Evolutionary conservation across 164 flowering plant genomes (phyloP).

Genomic region (Litsea cubeba): DNA sequence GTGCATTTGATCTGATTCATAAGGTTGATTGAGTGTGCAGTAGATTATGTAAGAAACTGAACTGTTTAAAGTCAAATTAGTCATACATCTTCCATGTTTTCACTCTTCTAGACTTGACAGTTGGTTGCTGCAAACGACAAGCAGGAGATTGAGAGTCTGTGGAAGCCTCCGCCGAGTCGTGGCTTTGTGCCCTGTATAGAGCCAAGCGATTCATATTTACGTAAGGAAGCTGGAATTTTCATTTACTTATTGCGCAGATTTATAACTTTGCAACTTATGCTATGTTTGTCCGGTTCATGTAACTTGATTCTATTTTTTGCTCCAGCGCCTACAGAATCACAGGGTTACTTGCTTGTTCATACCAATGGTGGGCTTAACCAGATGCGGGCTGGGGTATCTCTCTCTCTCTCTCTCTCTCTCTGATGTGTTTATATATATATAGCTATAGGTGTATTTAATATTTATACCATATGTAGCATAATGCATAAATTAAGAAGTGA

Average conservation of each 20-base stretch:
- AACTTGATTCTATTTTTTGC: constrained; percentile 2
- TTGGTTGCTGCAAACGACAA: constrained; percentile 46
- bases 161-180: constrained; percentile 80
- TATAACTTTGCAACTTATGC: background rate
- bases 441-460: background rate
- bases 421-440: background rate
- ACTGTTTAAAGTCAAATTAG: constrained; percentile 23
- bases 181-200: constrained; percentile 63
- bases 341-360: constrained; percentile 80
- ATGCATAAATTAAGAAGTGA: background rate
- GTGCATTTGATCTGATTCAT: background rate
- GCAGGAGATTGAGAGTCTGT: constrained; percentile 55
- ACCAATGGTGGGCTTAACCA: constrained; percentile 99
- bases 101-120: constrained; percentile 96
- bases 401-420: background rate
- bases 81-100: constrained; percentile 75
- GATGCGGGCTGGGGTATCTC: constrained; percentile 93
- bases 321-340: constrained; percentile 63
- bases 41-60: background rate
- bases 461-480: too few relatives aligned
- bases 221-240: constrained; percentile 29
- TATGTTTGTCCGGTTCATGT: background rate
- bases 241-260: background rate
- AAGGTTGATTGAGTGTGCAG: background rate
- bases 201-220: constrained; percentile 53